These are phyloP conservation scores for Vaccinium macrocarpon DNA, from an alignment of 148 eudicot species.

Conservation along the genomic window DNA sequence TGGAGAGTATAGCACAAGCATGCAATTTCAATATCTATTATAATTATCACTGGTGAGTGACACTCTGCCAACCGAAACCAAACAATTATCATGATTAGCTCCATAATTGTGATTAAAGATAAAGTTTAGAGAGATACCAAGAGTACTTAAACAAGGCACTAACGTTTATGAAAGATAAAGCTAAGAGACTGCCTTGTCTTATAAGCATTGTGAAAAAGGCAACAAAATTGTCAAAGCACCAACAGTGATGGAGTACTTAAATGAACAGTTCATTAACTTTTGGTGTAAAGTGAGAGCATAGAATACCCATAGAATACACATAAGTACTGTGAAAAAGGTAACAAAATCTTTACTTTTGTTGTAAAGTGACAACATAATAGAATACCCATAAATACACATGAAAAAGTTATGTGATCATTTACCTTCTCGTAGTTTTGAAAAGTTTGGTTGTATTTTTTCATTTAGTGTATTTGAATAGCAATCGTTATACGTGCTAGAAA, in stretches of 20 bases:
- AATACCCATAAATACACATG: too few relatives aligned
- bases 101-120: constrained; percentile 6
- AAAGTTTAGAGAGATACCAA: constrained; percentile 12
- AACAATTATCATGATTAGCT: background rate
- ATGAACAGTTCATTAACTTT: background rate
- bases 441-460: too few relatives aligned
- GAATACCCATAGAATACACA: background rate
- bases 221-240: background rate
- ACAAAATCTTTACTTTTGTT: background rate
- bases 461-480: too few relatives aligned
- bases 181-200: background rate
- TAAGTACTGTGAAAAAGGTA: too few relatives aligned
- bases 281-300: background rate
- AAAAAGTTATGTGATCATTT: background rate
- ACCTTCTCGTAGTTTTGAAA: background rate
- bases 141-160: background rate
- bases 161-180: background rate
- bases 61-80: background rate
- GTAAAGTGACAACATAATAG: background rate
- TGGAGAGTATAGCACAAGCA: background rate
- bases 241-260: background rate
- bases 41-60: background rate
- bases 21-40: background rate
- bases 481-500: too few relatives aligned
- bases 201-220: background rate